phyloP scores from a whole-genome alignment of 176 grass and related monocot genomes.

The Raddia guianensis region DNA sequence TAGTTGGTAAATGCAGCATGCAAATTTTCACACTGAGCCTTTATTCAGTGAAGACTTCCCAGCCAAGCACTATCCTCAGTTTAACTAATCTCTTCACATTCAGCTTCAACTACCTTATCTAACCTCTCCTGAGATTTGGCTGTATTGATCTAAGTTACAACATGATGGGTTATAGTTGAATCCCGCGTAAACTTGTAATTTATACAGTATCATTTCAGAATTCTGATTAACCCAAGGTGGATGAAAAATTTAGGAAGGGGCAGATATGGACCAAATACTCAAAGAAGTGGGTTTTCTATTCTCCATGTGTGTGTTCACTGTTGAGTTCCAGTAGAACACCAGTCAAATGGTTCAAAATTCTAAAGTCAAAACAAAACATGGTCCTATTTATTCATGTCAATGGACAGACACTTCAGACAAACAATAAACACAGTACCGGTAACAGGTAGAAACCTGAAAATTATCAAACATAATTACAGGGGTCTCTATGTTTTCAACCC shows the following conservation, averaged over 20 bases:
- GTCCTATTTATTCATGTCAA: neutral
- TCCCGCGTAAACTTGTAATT: neutral
- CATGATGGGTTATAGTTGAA: slow-evolving; percentile 19
- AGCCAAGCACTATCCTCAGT: neutral
- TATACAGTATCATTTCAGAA: neutral
- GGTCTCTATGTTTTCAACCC: neutral
- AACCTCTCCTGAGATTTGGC: neutral
- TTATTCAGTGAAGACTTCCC: neutral
- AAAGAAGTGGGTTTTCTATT: neutral
- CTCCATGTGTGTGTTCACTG: neutral
- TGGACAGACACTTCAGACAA: neutral
- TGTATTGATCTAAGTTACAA: neutral
- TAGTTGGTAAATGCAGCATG: neutral
- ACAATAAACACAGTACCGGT: neutral
- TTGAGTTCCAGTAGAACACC: neutral
- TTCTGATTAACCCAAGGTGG: neutral
- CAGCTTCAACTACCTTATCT: slow-evolving; percentile 10
- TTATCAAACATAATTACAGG: neutral
- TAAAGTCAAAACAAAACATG: neutral
- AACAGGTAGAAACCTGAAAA: neutral
- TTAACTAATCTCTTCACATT: neutral
- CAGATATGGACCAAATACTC: neutral
- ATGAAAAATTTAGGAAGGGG: neutral
- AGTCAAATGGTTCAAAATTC: neutral
- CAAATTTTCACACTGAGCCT: neutral